Evolutionary conservation across 495 filamentous ascomycete genomes (phyloP).

Genomic region (Glonium stellatum): DNA sequence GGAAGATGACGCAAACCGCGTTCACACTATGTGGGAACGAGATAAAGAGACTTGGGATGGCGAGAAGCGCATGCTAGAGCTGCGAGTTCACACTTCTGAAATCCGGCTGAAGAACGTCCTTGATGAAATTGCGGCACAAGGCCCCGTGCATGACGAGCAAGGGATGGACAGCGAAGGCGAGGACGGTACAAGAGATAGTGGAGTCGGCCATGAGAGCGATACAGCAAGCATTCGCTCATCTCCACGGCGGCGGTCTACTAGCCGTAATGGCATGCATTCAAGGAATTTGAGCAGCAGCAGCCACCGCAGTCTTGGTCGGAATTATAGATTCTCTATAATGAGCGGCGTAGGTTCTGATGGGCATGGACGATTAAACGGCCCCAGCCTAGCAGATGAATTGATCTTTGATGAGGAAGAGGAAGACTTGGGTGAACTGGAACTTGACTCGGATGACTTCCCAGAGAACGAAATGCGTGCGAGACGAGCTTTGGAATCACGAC

Average conservation of each 20-base stretch:
- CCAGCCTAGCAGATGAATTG: conserved; percentile 86
- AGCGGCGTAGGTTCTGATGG: conserved; percentile 42
- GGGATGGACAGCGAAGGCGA: conserved; percentile 46
- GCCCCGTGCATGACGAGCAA: conserved; percentile 48
- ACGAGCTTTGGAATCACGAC: conserved; percentile 31
- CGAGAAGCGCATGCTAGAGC: conserved; percentile 72
- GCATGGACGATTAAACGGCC: conserved; percentile 54
- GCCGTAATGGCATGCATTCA: conserved; percentile 49
- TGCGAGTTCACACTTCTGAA: conserved; percentile 79
- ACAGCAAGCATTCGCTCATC: conserved; percentile 64
- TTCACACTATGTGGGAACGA: conserved; percentile 66
- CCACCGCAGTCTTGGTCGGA: conserved; percentile 39
- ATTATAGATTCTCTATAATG: conserved; percentile 58
- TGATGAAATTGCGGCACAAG: conserved; percentile 72
- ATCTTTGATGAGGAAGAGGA: conserved; percentile 69
- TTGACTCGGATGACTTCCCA: conserved; percentile 34
- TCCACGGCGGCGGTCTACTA: conserved; percentile 42
- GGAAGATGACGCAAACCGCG: conserved; percentile 75
- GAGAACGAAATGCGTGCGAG: conserved; percentile 34
- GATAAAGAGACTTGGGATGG: conserved; percentile 79
- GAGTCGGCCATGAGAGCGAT: conserved; percentile 56
- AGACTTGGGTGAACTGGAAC: conserved; percentile 38
- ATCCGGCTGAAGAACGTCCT: conserved; percentile 74
- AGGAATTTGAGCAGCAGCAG: conserved; percentile 62
- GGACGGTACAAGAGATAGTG: conserved; percentile 43